These are phyloP conservation scores for Umbelopsis sp. DNA, from an alignment of 192 early-diverging fungal species.

Conservation along the genomic window DNA sequence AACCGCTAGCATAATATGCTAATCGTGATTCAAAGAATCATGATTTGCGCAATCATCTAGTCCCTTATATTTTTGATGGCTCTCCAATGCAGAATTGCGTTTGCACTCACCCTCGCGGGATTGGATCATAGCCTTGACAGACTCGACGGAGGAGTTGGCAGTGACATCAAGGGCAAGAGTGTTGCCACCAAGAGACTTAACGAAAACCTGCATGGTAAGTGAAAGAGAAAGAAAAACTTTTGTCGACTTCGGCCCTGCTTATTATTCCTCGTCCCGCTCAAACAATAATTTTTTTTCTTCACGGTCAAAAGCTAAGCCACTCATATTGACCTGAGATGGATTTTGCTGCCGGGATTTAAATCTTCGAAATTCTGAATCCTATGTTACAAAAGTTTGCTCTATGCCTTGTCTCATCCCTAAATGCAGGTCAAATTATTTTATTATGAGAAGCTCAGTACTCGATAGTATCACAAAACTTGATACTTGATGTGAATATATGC, in stretches of 20 bases:
- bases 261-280: constrained; percentile 10
- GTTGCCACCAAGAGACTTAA: constrained; percentile 65
- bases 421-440: too few species aligned
- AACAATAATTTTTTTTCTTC: constrained; percentile 15
- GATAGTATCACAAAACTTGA: too few species aligned
- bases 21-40: constrained; percentile 25
- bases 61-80: background rate
- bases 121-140: constrained; percentile 61
- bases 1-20: constrained; percentile 7
- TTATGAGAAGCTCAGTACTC: too few species aligned
- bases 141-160: constrained; percentile 44
- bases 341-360: too few species aligned
- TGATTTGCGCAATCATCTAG: background rate
- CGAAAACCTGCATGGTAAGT: constrained; percentile 60
- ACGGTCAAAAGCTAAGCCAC: background rate
- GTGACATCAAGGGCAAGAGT: constrained; percentile 62
- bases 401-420: too few species aligned
- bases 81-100: constrained; percentile 3
- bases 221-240: constrained; percentile 15
- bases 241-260: background rate
- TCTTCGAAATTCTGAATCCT: too few species aligned
- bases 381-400: too few species aligned
- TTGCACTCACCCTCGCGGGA: constrained; percentile 50
- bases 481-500: too few species aligned
- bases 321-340: too few species aligned